Evolutionary conservation across 2,329 filamentous ascomycete genomes (phyloP), one percentile per base, ranked within the genome.

Genomic region (Microsporum audouinii): DNA sequence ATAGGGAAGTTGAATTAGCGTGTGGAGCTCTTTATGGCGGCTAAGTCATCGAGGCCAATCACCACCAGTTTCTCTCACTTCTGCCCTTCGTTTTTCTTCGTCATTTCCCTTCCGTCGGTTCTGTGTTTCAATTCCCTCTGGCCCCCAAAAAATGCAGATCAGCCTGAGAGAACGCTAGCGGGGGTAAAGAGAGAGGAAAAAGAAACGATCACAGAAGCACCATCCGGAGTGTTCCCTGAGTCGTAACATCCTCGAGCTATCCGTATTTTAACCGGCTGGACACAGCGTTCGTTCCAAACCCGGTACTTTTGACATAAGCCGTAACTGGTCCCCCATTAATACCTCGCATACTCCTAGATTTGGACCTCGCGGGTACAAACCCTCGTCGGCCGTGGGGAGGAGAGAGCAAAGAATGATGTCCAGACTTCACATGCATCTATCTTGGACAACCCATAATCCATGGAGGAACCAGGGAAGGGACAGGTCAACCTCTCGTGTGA

Each of bases 71-170:
- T 12, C 27, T 51, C n/a, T 36, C 51, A 5, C 31, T 34, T 55
- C 17, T 12, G 17, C 10, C 31, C 31, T 55, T 5, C 27, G 14
- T 7, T 55, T 36, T 55, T 23, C 17, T 23, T 55, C 8, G 51
- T 31, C 51, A 38, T 55, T 55, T 55, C 51, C 51, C 51, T 55
- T 55, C 51, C 17, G 51, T 55, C 51, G 51, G 29, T 34, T n/a
- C 51, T 55, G 31, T 55, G 51, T 55, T 36, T 55, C 31, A 55
- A 55, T 55, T 55, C 31, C 33, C 51, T 55, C 51, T 55, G 51
- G 51, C 51, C 51, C 51, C 51, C 51, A 55, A 51, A 43, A 55
- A 55, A 36, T 55, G 51, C 51, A 55, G 51, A 55, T 55, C 51
- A 14, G 49, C 27, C 49, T 53, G 49, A 7, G 49, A 27, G 27